Base-by-base conservation (phyloP, 2,329 filamentous ascomycete species). In the Aspergillus texensis region DNA sequence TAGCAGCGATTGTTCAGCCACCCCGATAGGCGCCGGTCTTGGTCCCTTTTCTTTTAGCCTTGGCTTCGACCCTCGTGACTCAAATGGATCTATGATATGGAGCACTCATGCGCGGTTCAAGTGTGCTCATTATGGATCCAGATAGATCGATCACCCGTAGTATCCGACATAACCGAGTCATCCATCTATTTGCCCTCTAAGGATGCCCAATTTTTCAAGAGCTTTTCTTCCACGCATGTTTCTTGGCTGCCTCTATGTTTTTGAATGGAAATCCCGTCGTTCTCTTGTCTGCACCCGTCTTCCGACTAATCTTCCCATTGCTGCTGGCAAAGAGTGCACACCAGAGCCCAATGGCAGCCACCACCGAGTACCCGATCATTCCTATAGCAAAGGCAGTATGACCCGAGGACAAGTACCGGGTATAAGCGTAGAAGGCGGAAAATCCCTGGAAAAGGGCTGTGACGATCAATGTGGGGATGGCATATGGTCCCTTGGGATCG, bases 341-440 rank as follows among this genome's bases (percentile, higher is more conserved):
- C 89, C 89, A 92, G 26, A 89, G 71, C 0, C 88, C 92, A 52
- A 91, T 79, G 2, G 82, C 81, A 2, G 86, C 87, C 63, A 94
- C 78, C 41, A 79, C 69, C 9, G 82, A 81, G 67, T 84, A 89
- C 24, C 84, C 87, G 1, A 85, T 70, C 67, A 87, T 84, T 0
- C 88, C 90, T 6, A 91, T 74, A 1, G 84, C 78, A 72, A 89
- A 91, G 0, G 84, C 85, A 12, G 84, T 81, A 70, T 88, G 84
- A 6, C 82, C 81, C 1, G 81, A 75, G 59, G 80, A 78, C n/a
- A 83, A 82, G 78, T 88, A 92, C 74, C 88, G 85, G 56, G 83
- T 83, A 78, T 94, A 95, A 72, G 86, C 83, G 75, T 91, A 90
- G 67, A 89, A 87, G 21, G 88, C 88, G 5, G 83, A 82, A 0